Conservation (phyloP, 768 basidiomycete genomes). For the Tylopilus rubrobrunneus region DNA sequence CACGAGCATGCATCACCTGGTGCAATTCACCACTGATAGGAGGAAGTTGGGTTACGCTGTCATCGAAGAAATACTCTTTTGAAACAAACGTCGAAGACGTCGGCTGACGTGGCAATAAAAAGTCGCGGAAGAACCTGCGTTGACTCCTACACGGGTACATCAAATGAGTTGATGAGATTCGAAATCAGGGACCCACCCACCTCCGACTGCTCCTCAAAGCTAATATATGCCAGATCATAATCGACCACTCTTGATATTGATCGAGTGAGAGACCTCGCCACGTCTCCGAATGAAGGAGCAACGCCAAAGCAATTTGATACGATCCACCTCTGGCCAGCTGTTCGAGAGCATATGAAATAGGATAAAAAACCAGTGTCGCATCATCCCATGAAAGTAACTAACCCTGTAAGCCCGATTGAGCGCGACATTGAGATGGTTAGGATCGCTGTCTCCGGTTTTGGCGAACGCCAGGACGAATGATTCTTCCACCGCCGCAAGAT, state of each 20-base stretch:
- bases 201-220: conserved; percentile 64
- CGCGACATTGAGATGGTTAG: conserved; percentile 54
- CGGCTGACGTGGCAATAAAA: conserved; percentile 58
- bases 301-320: conserved; percentile 56
- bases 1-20: conserved; percentile 40
- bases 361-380: background rate
- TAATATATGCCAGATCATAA: conserved; percentile 75
- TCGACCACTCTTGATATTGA: conserved; percentile 71
- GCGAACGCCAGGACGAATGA: conserved; percentile 67
- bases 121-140: conserved; percentile 59
- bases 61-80: conserved; percentile 55
- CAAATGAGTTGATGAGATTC: background rate
- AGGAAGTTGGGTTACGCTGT: conserved; percentile 29
- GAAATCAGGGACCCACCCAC: conserved; percentile 36
- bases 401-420: conserved; percentile 73
- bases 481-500: conserved; percentile 64
- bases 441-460: conserved; percentile 52
- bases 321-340: conserved; percentile 69
- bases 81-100: conserved; percentile 46
- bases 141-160: conserved; percentile 46
- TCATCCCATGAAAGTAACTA: conserved; percentile 11
- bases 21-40: conserved; percentile 41
- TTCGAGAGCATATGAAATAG: conserved; percentile 13
- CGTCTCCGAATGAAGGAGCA: conserved; percentile 62
- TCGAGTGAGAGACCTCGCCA: conserved; percentile 65